phyloP scores from a whole-genome alignment of 2,329 filamentous ascomycete genomes.

The Monosporascus sp. region DNA sequence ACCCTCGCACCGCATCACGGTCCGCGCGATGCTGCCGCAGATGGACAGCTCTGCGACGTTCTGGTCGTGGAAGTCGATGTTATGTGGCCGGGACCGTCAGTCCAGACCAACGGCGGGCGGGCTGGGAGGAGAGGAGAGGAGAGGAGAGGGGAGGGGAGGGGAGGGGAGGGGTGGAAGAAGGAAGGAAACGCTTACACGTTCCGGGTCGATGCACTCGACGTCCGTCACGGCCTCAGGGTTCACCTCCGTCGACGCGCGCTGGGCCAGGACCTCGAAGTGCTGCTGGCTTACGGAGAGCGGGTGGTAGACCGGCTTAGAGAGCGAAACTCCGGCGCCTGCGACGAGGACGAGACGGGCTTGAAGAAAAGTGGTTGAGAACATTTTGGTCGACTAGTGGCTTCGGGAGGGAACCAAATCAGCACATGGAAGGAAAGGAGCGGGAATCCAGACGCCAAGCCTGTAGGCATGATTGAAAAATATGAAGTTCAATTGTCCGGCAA shows the following conservation, averaged over 20 bases:
- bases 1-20: constrained; percentile 40
- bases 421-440: not conserved
- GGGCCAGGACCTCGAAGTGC: constrained; percentile 38
- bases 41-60: constrained; percentile 42
- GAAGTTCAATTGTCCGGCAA: not conserved
- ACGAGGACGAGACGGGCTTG: constrained; percentile 23
- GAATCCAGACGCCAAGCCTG: not conserved
- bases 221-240: constrained; percentile 36
- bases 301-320: constrained; percentile 30
- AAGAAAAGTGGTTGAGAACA: constrained; percentile 28
- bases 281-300: constrained; percentile 34
- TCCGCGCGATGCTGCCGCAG: constrained; percentile 46
- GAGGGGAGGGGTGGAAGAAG: not conserved
- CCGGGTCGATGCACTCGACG: constrained; percentile 35
- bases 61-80: constrained; percentile 44
- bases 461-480: constrained; percentile 3
- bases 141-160: not conserved
- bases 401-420: not conserved
- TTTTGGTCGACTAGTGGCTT: constrained; percentile 15
- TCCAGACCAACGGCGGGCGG: not conserved
- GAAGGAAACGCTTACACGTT: constrained; percentile 28
- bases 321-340: constrained; percentile 23
- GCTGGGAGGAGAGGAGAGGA: not conserved
- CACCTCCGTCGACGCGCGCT: constrained; percentile 32
- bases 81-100: constrained; percentile 7